Base-by-base conservation (phyloP, 2,329 filamentous ascomycete species). In the Colletotrichum tamarilloi region DNA sequence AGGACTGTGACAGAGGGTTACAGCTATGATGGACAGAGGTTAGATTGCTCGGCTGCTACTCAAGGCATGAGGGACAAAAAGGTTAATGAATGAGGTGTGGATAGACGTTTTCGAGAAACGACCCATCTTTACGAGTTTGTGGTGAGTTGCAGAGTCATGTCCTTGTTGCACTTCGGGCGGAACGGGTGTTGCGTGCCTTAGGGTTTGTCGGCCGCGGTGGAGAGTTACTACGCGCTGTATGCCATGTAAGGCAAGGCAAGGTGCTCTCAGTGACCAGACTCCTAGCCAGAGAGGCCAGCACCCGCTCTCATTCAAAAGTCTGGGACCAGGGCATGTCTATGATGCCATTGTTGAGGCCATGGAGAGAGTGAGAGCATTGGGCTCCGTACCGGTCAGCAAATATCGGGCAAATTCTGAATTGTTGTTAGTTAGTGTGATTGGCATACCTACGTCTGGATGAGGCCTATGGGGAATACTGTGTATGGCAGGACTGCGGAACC, bases 61-160 rank as follows among this genome's bases (percentile, higher is more conserved):
- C 64, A 53, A 56, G n/a, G 64, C 42, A 68, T 68, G 57, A 56
- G 49, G 22, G 38, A 14, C 30, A 55, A 60, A 67, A 72, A 68
- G 64, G 30, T 28, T 72, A 59, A 53, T 68, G 52, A 55, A 68
- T 63, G 58, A 72, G n/a, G 22, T 58, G 69, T 64, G 69, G 69
- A 59, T 62, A 72, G 26, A n/a, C n/a, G 58, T 46, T 63, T 63
- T 46, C 28, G 28, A 59, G 65, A 53, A 58, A 58, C 58, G 69
- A n/a, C 69, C 65, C 65, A 68, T 72, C 24, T 72, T 64, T 63
- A 72, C 59, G 69, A 72, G 69, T 26, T 52, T 7, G n/a, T 53
- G 30, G 52, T 63, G 57, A 55, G 64, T 56, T 58, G 52, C 57
- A 68, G 69, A 68, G 57, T 72, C 68, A 72, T 72, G 64, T 63